phyloP scores from a whole-genome alignment of 1,139 yeast species.

The Scheffersomyces segobiensis region DNA sequence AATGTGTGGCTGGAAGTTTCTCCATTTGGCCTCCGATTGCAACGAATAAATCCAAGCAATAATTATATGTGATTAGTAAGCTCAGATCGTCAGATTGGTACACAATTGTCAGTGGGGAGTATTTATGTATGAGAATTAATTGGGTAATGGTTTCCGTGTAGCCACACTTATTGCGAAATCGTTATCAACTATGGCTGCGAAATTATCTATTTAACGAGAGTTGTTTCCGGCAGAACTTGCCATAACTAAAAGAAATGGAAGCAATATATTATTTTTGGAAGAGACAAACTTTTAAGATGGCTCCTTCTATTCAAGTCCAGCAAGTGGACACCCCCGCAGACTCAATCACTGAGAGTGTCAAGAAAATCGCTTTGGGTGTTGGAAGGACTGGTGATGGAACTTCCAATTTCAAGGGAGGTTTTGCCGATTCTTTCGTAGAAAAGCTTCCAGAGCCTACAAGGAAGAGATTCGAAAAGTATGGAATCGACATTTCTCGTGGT shows the following conservation, averaged over 20 bases:
- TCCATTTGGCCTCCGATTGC: background rate
- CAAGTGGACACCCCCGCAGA: background rate
- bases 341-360: background rate
- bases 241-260: background rate
- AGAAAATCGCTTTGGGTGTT: background rate
- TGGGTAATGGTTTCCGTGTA: background rate
- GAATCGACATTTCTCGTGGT: conserved; percentile 44
- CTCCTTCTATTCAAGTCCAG: background rate
- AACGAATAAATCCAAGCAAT: background rate
- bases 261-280: background rate
- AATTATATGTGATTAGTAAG: background rate
- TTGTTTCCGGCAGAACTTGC: background rate
- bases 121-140: background rate
- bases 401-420: conserved; percentile 2
- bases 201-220: background rate
- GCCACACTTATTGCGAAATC: conserved; percentile 1
- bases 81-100: background rate
- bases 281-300: background rate
- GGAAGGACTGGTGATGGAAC: background rate
- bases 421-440: conserved; percentile 11
- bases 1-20: background rate
- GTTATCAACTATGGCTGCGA: conserved; percentile 1
- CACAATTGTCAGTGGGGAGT: background rate
- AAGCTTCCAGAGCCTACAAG: conserved; percentile 36
- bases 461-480: conserved; percentile 32